Conservation (phyloP, 208 protist species). For the Lotmaria passim region DNA sequence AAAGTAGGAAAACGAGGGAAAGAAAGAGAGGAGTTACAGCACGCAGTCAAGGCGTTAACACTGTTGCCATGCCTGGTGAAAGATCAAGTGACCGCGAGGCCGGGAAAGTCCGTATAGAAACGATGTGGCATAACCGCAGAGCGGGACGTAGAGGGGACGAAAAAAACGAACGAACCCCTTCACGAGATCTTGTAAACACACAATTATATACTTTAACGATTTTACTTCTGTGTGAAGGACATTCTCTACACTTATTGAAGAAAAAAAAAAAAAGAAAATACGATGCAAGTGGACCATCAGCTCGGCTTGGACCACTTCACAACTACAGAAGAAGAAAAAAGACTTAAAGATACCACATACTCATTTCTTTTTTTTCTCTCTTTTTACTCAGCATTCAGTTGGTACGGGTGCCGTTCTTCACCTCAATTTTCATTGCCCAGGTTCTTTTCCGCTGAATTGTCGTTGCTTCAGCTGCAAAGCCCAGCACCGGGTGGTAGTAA, state of each 20-base stretch:
- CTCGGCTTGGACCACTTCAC: no score
- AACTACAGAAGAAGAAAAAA: no score
- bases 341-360: no score
- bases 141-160: background rate
- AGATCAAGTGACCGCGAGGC: background rate
- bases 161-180: background rate
- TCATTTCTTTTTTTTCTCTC: no score
- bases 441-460: no score
- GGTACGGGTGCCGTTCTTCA: background rate
- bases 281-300: no score
- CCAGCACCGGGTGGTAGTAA: background rate
- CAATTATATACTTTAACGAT: no score
- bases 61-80: conserved; percentile 10
- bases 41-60: background rate
- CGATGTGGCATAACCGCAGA: no score
- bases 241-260: no score
- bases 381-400: background rate
- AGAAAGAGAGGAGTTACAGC: background rate
- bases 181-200: background rate
- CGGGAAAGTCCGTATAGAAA: no score
- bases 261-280: no score
- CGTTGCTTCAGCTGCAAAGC: background rate
- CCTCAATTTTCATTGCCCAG: background rate
- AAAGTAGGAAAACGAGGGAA: conserved; percentile 9
- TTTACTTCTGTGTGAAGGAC: background rate